These are phyloP conservation scores for Populus hybrid DNA, from an alignment of 441 rosid species.

Conservation along the genomic window DNA sequence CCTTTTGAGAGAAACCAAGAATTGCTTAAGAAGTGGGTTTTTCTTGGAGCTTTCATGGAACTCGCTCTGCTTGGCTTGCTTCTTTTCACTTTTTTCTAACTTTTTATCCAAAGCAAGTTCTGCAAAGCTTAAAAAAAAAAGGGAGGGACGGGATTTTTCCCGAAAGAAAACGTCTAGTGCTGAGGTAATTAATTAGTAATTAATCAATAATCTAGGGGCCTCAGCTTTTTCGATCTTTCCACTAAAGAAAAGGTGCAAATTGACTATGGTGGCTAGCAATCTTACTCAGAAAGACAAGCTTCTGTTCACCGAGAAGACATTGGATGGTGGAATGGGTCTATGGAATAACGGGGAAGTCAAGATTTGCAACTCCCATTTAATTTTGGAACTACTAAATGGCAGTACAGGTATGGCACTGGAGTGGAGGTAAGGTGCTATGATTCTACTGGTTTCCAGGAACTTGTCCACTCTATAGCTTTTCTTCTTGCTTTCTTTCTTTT, in stretches of 20 bases:
- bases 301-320: no score
- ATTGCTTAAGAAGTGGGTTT: background rate
- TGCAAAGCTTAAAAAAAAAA: no score
- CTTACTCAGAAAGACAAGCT: background rate
- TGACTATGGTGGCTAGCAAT: background rate
- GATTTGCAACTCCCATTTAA: slow-evolving; percentile 32
- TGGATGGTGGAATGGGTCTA: background rate
- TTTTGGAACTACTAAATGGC: slow-evolving; percentile 2
- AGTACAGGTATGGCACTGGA: no score
- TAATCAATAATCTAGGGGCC: no score
- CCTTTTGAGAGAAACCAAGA: background rate
- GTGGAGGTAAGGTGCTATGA: no score
- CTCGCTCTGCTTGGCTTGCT: background rate
- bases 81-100: background rate
- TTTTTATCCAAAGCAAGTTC: no score
- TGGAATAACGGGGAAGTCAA: slow-evolving; percentile 21
- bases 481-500: background rate
- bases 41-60: background rate
- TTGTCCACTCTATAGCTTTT: background rate
- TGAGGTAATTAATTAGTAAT: no score
- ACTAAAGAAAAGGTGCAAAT: no score
- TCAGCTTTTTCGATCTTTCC: no score
- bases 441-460: no score
- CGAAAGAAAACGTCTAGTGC: no score
- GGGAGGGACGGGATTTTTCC: no score